Evolutionary conservation across 768 basidiomycete genomes (phyloP), one percentile per base, ranked within the genome.

Genomic region (Leccinellum albellum): DNA sequence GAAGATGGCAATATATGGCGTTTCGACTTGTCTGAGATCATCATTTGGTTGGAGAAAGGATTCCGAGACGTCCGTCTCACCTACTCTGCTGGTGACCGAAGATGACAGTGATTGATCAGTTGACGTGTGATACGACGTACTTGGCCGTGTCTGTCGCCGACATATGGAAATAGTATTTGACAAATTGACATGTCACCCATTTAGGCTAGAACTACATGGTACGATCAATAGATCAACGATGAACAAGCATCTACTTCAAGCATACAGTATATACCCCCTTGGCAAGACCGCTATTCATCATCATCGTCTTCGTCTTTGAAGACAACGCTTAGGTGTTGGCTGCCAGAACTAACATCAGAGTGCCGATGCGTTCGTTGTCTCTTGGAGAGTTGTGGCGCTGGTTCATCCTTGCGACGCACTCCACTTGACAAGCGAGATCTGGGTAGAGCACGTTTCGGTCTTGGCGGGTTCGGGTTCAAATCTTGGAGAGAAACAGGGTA

Each of bases 361-460:
- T 62, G 26, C 45, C 65, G 63, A 20, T 52, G 32, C 13, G 50
- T 62, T 53, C 70, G 72, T 50, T 53, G 70, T n/a, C 64, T 67
- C 58, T 71, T 71, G 47, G 50, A 13, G 1, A 54, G 29, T 20
- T 55, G 62, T 20, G 59, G 33, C 3, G 23, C 24, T 17, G 50
- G 13, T 3, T 55, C 61, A 17, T 59, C 55, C 50, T 47, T 56
- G 57, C 32, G 44, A 17, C 49, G 57, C n/a, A 37, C 37, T 7
- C 15, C 9, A 9, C 21, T 42, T 12, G 61, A 51, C 53, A 61
- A 31, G 31, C 66, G 66, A 42, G 61, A 61, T 54, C 40, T 70
- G 17, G 70, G 70, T 17, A 71, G 55, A 17, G 68, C 59, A 28
- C 70, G 72, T 57, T 71, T 71, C 50, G 66, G 64, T 42, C 70